Conservation (phyloP, 2,329 filamentous ascomycete genomes). For the Nemania abortiva region DNA sequence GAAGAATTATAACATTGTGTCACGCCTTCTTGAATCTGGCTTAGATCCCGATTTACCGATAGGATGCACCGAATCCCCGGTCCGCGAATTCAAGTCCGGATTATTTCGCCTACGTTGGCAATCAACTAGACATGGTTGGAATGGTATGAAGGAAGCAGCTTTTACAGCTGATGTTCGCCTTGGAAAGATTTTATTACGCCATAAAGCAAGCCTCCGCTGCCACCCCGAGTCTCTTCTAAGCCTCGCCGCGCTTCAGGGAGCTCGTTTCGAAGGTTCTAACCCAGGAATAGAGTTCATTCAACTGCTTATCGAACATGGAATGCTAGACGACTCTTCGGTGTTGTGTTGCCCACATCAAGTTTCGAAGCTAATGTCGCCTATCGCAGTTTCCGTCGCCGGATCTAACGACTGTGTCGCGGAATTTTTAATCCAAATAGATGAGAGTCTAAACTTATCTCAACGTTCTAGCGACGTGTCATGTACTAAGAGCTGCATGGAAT, state of each 20-base stretch:
- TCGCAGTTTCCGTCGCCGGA: not conserved
- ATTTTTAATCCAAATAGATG: not conserved
- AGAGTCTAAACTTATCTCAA: not conserved
- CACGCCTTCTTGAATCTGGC: conserved; percentile 8
- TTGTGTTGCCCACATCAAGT: not conserved
- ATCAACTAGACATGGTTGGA: not conserved
- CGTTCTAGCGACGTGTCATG: too few relatives aligned
- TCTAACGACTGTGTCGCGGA: not conserved
- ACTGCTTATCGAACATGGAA: conserved; percentile 1
- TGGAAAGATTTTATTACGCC: conserved; percentile 4
- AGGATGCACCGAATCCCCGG: not conserved
- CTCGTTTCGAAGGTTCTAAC: not conserved
- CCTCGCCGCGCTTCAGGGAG: too few relatives aligned
- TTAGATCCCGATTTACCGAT: not conserved
- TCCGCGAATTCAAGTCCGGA: not conserved
- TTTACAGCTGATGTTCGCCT: conserved; percentile 7
- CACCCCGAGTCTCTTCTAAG: not conserved
- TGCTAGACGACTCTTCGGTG: not conserved
- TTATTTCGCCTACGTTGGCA: not conserved
- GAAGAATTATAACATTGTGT: conserved; percentile 8
- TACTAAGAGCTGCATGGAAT: too few relatives aligned
- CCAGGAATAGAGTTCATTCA: not conserved
- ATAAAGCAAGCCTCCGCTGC: not conserved
- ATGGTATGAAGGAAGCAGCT: conserved; percentile 11
- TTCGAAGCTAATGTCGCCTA: not conserved